Conservation (phyloP, 2,329 filamentous ascomycete genomes). For the Aschersonia sp. region DNA sequence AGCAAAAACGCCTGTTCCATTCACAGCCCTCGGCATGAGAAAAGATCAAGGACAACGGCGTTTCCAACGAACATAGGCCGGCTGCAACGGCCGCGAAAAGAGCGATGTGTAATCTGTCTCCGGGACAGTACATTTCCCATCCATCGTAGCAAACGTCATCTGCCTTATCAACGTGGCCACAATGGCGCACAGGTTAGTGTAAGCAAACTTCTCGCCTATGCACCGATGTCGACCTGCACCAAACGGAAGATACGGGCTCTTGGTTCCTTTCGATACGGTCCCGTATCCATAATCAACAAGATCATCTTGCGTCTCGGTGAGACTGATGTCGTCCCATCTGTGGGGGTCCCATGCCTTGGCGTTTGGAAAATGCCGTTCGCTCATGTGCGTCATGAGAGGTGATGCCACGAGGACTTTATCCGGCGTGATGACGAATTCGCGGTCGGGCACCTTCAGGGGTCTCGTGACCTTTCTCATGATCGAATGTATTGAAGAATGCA, state of each 20-base stretch:
- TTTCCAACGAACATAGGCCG: constrained; percentile 19
- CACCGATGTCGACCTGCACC: constrained; percentile 60
- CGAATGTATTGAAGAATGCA: constrained; percentile 60
- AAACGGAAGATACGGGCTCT: constrained; percentile 45
- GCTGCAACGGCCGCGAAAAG: constrained; percentile 19
- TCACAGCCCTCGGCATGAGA: too few species aligned
- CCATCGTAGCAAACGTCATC: constrained; percentile 43
- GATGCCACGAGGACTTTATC: constrained; percentile 28
- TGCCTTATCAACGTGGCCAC: constrained; percentile 45
- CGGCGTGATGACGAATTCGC: constrained; percentile 40
- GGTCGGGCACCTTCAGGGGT: constrained; percentile 43
- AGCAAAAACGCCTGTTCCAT: too few species aligned
- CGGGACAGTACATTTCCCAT: constrained; percentile 40
- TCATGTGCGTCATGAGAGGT: constrained; percentile 27
- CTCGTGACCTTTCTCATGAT: constrained; percentile 61
- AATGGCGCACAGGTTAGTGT: constrained; percentile 53
- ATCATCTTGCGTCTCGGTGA: constrained; percentile 7
- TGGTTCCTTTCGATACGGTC: constrained; percentile 15
- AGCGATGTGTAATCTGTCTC: constrained; percentile 49
- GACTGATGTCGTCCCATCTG: constrained; percentile 11
- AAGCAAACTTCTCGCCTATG: constrained; percentile 66
- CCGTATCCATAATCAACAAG: constrained; percentile 16
- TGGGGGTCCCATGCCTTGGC: constrained; percentile 14
- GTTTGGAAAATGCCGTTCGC: constrained; percentile 42
- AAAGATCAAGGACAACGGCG: constrained; percentile 4